Evolutionary conservation across 2,329 filamentous ascomycete genomes (phyloP), one percentile per base, ranked within the genome.

Genomic region (Penicillium sp.): DNA sequence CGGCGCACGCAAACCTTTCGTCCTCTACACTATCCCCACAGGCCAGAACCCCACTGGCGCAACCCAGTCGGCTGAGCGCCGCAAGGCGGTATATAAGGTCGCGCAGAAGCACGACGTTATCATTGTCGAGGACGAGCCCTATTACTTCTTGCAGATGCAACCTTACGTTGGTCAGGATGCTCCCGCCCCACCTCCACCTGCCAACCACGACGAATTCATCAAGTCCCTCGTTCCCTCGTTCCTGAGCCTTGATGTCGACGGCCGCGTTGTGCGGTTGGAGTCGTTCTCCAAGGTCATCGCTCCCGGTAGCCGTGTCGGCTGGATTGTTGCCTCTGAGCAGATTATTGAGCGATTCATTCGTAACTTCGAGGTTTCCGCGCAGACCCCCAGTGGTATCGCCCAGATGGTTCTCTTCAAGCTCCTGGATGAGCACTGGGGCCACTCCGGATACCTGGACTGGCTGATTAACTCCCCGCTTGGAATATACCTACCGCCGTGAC

Each of bases 361-460:
- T 42, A 90, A 95, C 72, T 86, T 86, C 59, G 94, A 99, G 73
- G 84, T 87, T 21, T 87, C 85, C 36, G 90, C 86, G 42, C 94
- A 99, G 69, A 90, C 89, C 16, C 91, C 94, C 0, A 86, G 84
- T 51, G 94, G 94, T 41, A 83, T 96, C 65, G 85, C 88, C 0
- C 93, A 97, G 75, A 78, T 94, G 18, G 79, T 93, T 9, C 76
- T 97, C 50, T 92, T 89, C 77, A 95, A 95, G 75, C 79, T 99
- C 21, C 79, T 99, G 2, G 94, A 99, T 60, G 90, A 96, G 72
- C 85, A 86, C 45, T 99, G 94, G 94, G 94, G 93, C 23, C 94
- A 99, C 66, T 81, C 84, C 38, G 92, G 92, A 2, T 99, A 95
- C 68, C 74, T 99, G 23, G 81, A 87, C 65, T 99, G 94, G 94